A percentile compares a stretch with the other conserved stretches of the same genome.
Evolutionary conservation across 805 yeast species (phyloP).

Genomic region (Hanseniaspora occidentalis): DNA sequence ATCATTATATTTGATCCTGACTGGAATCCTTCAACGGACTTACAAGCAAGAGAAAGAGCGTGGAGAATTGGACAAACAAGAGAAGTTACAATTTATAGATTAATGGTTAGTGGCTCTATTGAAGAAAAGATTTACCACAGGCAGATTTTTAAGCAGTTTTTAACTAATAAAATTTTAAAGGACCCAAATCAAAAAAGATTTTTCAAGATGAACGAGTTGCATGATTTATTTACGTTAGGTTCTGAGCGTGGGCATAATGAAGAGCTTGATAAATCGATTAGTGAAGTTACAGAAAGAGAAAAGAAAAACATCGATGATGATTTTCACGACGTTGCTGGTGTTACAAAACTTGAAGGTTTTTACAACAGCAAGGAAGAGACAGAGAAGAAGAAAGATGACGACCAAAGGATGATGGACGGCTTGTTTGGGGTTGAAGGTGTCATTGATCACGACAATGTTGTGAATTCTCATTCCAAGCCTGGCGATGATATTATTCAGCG

Average conservation of each 20-base stretch:
- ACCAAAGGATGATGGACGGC: slow-evolving; percentile 59
- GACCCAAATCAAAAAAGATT: slow-evolving; percentile 92
- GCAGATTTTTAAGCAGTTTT: slow-evolving; percentile 88
- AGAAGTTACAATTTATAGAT: slow-evolving; percentile 79
- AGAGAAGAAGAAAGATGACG: slow-evolving; percentile 32
- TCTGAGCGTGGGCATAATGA: slow-evolving; percentile 38
- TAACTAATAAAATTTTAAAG: slow-evolving; percentile 84
- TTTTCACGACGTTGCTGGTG: slow-evolving; percentile 57
- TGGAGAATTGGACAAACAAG: slow-evolving; percentile 94
- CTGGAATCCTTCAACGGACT: slow-evolving; percentile 97
- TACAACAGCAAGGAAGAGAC: slow-evolving; percentile 38
- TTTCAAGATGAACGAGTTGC: slow-evolving; percentile 83
- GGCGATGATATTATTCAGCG: slow-evolving; percentile 32
- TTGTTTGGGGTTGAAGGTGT: slow-evolving; percentile 60
- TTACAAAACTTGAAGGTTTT: slow-evolving; percentile 56
- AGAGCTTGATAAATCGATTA: slow-evolving; percentile 17
- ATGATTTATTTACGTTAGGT: slow-evolving; percentile 78
- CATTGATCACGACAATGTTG: slow-evolving; percentile 65
- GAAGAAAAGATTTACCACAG: slow-evolving; percentile 96
- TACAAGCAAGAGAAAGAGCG: slow-evolving; percentile 93
- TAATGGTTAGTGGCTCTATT: slow-evolving; percentile 90
- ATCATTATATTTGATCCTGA: slow-evolving; percentile 94
- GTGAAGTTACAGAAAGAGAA: slow-evolving; percentile 47
- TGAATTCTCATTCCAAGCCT: slow-evolving; percentile 33
- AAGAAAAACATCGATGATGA: slow-evolving; percentile 41